Conservation (phyloP, 78 protist genomes). For the Cavenderia fasciculata region DNA sequence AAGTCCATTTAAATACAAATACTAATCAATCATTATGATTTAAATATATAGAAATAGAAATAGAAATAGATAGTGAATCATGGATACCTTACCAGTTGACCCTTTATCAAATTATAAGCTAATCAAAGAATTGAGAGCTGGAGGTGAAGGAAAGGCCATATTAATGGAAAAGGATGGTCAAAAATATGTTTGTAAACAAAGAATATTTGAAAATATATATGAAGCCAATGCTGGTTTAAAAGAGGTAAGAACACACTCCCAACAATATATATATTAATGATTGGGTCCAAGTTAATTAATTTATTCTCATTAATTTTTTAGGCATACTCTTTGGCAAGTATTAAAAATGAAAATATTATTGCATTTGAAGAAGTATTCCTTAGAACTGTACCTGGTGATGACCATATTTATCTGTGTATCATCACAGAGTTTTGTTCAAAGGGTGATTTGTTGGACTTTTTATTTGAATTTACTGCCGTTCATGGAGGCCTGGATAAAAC, state of each 20-base stretch:
- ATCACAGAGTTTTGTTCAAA: constrained; percentile 49
- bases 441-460: constrained; percentile 64
- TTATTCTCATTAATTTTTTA: not conserved
- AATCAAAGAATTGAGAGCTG: constrained; percentile 40
- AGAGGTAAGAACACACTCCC: constrained; percentile 11
- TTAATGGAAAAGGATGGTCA: constrained; percentile 29
- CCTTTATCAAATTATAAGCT: constrained; percentile 21
- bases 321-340: constrained; percentile 57
- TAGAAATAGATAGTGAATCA: no score
- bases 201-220: constrained; percentile 21
- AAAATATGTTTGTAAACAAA: constrained; percentile 64
- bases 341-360: constrained; percentile 31
- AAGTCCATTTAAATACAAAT: no score
- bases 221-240: constrained; percentile 69
- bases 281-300: not conserved
- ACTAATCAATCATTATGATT: no score
- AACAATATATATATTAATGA: not conserved
- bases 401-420: constrained; percentile 6
- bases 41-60: no score
- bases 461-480: constrained; percentile 1
- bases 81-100: no score
- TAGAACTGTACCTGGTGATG: not conserved
- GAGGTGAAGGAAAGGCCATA: constrained; percentile 76
- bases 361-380: constrained; percentile 51
- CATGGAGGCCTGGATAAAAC: not conserved